Evolutionary conservation across 2,329 filamentous ascomycete genomes (phyloP).

Genomic region (Arthrinium puccinioides): DNA sequence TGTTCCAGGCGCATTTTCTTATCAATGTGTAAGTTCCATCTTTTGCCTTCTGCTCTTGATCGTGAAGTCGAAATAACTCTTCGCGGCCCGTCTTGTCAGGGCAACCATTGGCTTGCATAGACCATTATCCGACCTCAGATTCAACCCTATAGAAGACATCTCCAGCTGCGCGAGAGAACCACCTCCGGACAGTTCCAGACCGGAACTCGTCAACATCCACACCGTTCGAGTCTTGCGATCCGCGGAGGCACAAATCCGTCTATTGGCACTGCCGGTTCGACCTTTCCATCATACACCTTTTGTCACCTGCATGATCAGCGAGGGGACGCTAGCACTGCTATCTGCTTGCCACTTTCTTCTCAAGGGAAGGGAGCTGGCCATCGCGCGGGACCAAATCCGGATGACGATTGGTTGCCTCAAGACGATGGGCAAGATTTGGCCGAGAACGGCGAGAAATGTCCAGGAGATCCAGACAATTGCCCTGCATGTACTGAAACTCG

Average conservation of each 20-base stretch:
- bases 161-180: constrained; percentile 27
- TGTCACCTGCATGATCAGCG: constrained; percentile 31
- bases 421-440: constrained; percentile 28
- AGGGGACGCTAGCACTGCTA: constrained; percentile 25
- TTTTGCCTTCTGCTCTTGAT: neutral
- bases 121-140: constrained; percentile 29
- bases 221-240: constrained; percentile 29
- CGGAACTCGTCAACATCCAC: constrained; percentile 26
- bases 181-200: constrained; percentile 7
- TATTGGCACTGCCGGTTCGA: constrained; percentile 26
- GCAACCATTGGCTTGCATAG: constrained; percentile 28
- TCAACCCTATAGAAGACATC: constrained; percentile 27
- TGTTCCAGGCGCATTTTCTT: constrained; percentile 20
- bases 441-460: constrained; percentile 26
- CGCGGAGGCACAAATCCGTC: constrained; percentile 28
- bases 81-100: constrained; percentile 11
- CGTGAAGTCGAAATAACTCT: neutral
- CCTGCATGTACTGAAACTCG: too few species aligned
- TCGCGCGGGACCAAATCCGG: constrained; percentile 32
- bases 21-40: constrained; percentile 15
- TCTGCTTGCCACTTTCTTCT: constrained; percentile 29
- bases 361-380: constrained; percentile 21
- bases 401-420: constrained; percentile 33
- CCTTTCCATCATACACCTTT: constrained; percentile 31
- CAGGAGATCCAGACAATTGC: constrained; percentile 31